phyloP scores from a whole-genome alignment of 1,139 yeast genomes.

The Yamadazyma jaroonii region DNA sequence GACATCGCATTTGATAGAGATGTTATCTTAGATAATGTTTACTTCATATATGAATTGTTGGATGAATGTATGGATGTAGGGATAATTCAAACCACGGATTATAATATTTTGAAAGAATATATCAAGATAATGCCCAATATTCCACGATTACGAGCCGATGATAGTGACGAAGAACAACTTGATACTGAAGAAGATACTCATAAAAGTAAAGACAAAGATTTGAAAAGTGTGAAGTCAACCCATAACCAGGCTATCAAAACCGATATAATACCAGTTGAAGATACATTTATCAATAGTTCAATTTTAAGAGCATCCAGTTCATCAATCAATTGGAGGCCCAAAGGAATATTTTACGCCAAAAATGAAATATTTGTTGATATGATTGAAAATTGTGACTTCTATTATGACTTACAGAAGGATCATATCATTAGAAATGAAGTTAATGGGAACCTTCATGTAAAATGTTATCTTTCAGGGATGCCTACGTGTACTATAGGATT shows the following conservation, averaged over 20 bases:
- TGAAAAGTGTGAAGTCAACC: conserved; percentile 29
- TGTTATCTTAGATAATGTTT: conserved; percentile 36
- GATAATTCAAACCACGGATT: conserved; percentile 42
- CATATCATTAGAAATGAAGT: conserved; percentile 34
- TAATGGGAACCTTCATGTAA: conserved; percentile 35
- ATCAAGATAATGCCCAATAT: conserved; percentile 39
- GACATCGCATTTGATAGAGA: conserved; percentile 24
- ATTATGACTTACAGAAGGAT: conserved; percentile 31
- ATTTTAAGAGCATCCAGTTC: conserved; percentile 45
- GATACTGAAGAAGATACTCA: conserved; percentile 4
- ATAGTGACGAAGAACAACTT: conserved; percentile 12
- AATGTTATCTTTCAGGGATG: conserved; percentile 47
- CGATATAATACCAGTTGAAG: conserved; percentile 27
- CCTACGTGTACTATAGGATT: conserved; percentile 44
- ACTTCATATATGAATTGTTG: conserved; percentile 38
- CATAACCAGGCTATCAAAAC: conserved; percentile 39
- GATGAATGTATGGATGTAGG: conserved; percentile 50
- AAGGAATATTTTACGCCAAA: conserved; percentile 46
- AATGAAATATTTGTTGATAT: conserved; percentile 47
- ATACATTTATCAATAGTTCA: conserved; percentile 52
- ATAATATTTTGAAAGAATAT: conserved; percentile 42
- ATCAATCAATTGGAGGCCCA: conserved; percentile 48
- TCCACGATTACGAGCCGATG: conserved; percentile 19
- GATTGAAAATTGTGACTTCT: conserved; percentile 40
- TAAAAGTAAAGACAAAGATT: conserved; percentile 6